Conservation (phyloP, 2,329 filamentous ascomycete species). For the Fusarium nodosum region DNA sequence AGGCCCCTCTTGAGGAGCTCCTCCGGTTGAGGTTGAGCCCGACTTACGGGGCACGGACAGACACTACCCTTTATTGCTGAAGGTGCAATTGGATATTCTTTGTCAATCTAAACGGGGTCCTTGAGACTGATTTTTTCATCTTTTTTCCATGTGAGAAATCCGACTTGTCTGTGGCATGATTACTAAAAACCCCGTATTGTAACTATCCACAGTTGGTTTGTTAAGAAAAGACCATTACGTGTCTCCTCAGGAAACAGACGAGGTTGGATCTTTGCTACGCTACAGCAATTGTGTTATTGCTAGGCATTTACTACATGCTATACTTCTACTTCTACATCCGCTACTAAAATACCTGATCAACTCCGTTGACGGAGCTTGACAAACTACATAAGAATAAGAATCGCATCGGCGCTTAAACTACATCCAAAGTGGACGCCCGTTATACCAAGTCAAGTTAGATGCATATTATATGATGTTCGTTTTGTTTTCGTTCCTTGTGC, state of each 20-base stretch:
- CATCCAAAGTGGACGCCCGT: slow-evolving; percentile 11
- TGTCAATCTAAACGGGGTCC: slow-evolving; percentile 4
- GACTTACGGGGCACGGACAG: slow-evolving; percentile 26
- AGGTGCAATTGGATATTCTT: slow-evolving; percentile 23
- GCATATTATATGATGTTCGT: slow-evolving; percentile 10
- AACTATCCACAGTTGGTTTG: neutral
- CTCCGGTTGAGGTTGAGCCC: slow-evolving; percentile 30
- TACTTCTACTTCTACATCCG: neutral
- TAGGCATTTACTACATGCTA: neutral
- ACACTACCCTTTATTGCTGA: slow-evolving; percentile 21
- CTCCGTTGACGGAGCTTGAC: slow-evolving; percentile 15
- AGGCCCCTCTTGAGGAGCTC: slow-evolving; percentile 30
- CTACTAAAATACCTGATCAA: slow-evolving; percentile 6
- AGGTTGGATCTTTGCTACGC: neutral
- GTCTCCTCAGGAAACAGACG: neutral
- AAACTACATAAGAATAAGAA: slow-evolving; percentile 7
- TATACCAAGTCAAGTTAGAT: slow-evolving; percentile 25
- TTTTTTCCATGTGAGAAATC: slow-evolving; percentile 15
- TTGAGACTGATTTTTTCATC: slow-evolving; percentile 20
- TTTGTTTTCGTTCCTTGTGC: slow-evolving; percentile 15
- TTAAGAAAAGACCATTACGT: slow-evolving; percentile 25
- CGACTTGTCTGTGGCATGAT: neutral
- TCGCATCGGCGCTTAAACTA: slow-evolving; percentile 13
- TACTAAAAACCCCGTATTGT: neutral
- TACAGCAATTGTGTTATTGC: neutral